phyloP scores from a whole-genome alignment of 2,329 filamentous ascomycete species.

The Fusarium sambucinum region DNA sequence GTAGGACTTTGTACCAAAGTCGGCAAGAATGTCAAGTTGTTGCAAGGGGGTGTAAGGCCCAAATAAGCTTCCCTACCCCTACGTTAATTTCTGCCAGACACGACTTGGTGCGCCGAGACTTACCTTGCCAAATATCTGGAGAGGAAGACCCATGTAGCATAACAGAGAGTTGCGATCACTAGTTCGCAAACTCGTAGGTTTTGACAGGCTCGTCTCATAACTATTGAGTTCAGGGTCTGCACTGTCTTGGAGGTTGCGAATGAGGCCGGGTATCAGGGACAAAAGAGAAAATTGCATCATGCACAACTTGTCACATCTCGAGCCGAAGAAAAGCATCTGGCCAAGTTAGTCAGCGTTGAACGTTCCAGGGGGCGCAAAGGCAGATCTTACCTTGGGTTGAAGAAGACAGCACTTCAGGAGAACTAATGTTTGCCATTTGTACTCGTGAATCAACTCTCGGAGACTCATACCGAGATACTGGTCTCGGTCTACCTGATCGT shows the following conservation, averaged over 20 bases:
- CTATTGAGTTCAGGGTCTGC: slow-evolving; percentile 92
- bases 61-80: slow-evolving; percentile 83
- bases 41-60: slow-evolving; percentile 97
- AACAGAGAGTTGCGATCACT: slow-evolving; percentile 92
- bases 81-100: slow-evolving; percentile 27
- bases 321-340: slow-evolving; percentile 98
- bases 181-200: slow-evolving; percentile 86
- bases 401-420: slow-evolving; percentile 93
- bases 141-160: slow-evolving; percentile 91
- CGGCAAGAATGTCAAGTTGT: slow-evolving; percentile 92
- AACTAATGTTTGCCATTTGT: slow-evolving; percentile 93
- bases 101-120: slow-evolving; percentile 10
- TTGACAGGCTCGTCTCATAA: slow-evolving; percentile 79
- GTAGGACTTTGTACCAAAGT: slow-evolving; percentile 95
- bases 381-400: slow-evolving; percentile 82
- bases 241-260: slow-evolving; percentile 92
- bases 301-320: slow-evolving; percentile 94
- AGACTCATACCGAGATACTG: slow-evolving; percentile 90
- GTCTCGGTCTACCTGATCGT: slow-evolving; percentile 80
- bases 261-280: slow-evolving; percentile 91
- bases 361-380: not conserved
- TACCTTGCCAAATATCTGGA: slow-evolving; percentile 95
- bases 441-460: slow-evolving; percentile 92
- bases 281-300: slow-evolving; percentile 99
- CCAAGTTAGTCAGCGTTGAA: slow-evolving; percentile 7